Evolutionary conservation across 2,329 filamentous ascomycete species (phyloP), one percentile per base, ranked within the genome.

Genomic region (Helotiales sp.): DNA sequence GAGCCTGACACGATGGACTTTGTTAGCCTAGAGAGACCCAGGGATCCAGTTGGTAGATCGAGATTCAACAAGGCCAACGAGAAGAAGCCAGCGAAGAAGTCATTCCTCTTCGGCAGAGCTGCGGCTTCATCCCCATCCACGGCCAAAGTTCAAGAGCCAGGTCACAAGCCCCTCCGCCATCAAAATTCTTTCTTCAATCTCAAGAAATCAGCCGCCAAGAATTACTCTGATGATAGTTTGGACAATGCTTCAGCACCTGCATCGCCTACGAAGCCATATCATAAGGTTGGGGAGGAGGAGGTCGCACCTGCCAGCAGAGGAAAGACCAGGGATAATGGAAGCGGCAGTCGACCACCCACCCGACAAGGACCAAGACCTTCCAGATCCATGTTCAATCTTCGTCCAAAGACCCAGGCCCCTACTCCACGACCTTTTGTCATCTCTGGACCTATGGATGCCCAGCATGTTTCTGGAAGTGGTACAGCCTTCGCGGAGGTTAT

Each of bases 341-440:
- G 34, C 8, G 10, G 30, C 22, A 22, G 11, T 30, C 57, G 26
- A 28, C 24, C 13, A 30, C 24, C 34, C 15, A 22, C 37, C 2
- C 24, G 22, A 8, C 37, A 7, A 11, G 24, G 13, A 20, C 58
- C 43, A 4, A 61, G 28, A 61, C 43, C 40, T 30, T 61, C 58
- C 15, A 61, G 26, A 24, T 61, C 58, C 30, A 49, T 49, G 43
- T 61, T 61, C 26, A 61, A 61, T 43, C 58, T 61, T 61, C 40
- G 58, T 32, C n/a, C 49, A 15, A 61, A 49, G 24, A 10, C 43
- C 13, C 28, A 34, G n/a, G 24, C 58, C 6, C 20, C 58, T 7
- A 37, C 40, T 32, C 58, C 24, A 15, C 26, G n/a, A 20, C 28
- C 43, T 24, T 6, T 50, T 10, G 28, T 61, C 17, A 61, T 61